Base-by-base conservation (phyloP, 352 stramenopile species). In the Phytopythium ostracodes region DNA sequence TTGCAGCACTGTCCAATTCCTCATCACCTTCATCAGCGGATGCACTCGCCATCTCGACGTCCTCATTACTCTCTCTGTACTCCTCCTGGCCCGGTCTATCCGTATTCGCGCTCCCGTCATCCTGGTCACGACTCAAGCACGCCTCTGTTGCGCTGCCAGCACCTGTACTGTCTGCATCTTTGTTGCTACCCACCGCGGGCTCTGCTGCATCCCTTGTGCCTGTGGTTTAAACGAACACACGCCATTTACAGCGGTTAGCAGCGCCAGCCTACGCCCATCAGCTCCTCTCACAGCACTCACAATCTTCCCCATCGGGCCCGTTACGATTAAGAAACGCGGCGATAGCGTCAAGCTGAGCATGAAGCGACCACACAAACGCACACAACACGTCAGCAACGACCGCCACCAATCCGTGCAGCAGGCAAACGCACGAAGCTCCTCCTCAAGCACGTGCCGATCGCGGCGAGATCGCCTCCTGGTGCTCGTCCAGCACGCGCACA, bases 401-500 rank as follows among this genome's bases (percentile, higher is more conserved):
- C n/a, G n/a, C n/a, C n/a, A 20, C 1, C 9, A 7, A 8, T 15
- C 44, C 22, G 31, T 5, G 10, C n/a, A 27, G 2, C 9, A 12
- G n/a, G n/a, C n/a, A 1, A 14, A 22, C 24, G 25, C 5, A 20
- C 25, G 2, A 24, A 56, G 24, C 40, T 11, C 4, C 11, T 2
- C 27, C 20, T 27, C 12, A 12, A 57, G 17, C 11, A 65, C 70
- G 10, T 70, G 88, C 81, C 76, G 80, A 84, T 55, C 54, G 49
- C 7, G 71, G 72, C 29, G 82, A 87, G 8, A 91, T 68, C 20
- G 79, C 77, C 57, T 81, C 75, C 49, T 77, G 71, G 60, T 83
- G 68, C 31, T 60, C 54, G 59, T 91, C 82, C 57, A 91, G 59
- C 17, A 91, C 78, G 20, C 78, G 76, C 49, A 91, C 70, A 33